Evolutionary conservation across 352 stramenopile species (phyloP), one percentile per base, ranked within the genome.

Genomic region (Globisporangium irregulare): DNA sequence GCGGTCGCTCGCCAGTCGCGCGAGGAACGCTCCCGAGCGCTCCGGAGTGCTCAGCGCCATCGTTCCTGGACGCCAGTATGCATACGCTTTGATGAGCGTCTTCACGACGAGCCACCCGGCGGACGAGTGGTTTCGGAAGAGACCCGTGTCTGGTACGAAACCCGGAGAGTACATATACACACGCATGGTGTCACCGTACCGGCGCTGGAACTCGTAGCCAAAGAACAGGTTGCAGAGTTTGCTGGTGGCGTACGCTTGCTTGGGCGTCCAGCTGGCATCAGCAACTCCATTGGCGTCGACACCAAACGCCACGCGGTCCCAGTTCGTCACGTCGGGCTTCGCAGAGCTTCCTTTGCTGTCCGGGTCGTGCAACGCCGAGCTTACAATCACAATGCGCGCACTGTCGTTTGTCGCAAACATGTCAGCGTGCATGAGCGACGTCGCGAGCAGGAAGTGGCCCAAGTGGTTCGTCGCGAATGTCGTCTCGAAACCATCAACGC

Each of bases 221-320:
- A 85, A 82, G 20, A 84, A 64, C 29, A 82, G 34, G 29, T 85
- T 82, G 67, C 75, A 84, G 15, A 82, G 71, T 50, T 82, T 85
- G 67, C 64, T 79, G 3, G 70, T 82, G 25, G 64, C 51, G 69
- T 82, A 85, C 50, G 70, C 67, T 9, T 66, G 61, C 62, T 12
- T 67, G 48, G 25, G 66, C 29, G 57, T 56, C 66, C 60, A 71
- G 59, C 6, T 48, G 27, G n/a, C 20, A 29, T 64, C 48, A 20
- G 41, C 41, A 14, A 48, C 41, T 29, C 51, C 34, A 4, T 18
- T 22, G 1, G 41, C 24, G 10, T 62, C 64, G 14, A 48, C 41
- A n/a, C 74, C 77, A 3, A 70, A 77, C 8, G 74, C 72, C 32
- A 84, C 67, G n/a, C 68, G 66, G 12, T 81, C 54, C 70, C 69